Conservation (phyloP, 805 yeast species). For the Clavispora phyllophila region DNA sequence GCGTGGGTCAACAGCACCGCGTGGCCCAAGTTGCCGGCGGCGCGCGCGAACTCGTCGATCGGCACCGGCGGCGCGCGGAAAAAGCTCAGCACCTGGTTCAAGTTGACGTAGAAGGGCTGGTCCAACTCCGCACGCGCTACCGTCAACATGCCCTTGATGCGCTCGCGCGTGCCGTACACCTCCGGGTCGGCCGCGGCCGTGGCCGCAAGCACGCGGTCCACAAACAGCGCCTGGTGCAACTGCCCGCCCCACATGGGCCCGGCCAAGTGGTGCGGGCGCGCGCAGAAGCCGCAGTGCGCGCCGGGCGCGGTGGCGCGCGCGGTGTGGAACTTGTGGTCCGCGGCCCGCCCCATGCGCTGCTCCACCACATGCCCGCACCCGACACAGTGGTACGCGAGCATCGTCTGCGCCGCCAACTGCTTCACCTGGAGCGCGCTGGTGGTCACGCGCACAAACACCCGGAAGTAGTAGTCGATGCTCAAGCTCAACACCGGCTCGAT, state of each 20-base stretch:
- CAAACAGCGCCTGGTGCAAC: constrained; percentile 65
- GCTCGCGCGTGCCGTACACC: constrained; percentile 69
- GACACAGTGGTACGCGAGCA: constrained; percentile 75
- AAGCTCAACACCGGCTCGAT: constrained; percentile 84
- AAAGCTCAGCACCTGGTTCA: constrained; percentile 69
- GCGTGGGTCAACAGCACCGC: constrained; percentile 87
- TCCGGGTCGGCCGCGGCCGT: constrained; percentile 46
- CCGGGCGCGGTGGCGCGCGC: constrained; percentile 51
- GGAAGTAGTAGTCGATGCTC: constrained; percentile 88
- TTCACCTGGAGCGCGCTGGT: constrained; percentile 81
- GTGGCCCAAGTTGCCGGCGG: constrained; percentile 79
- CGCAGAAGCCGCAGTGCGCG: constrained; percentile 65
- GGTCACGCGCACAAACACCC: constrained; percentile 75
- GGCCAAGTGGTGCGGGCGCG: constrained; percentile 64
- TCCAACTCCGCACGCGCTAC: constrained; percentile 69
- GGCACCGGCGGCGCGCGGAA: constrained; percentile 84
- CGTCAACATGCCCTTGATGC: constrained; percentile 91
- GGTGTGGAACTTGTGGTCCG: constrained; percentile 50
- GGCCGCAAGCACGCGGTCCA: constrained; percentile 56
- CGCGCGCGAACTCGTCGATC: constrained; percentile 64
- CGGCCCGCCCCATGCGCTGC: constrained; percentile 71
- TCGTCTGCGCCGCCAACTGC: constrained; percentile 67
- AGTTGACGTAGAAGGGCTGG: constrained; percentile 75
- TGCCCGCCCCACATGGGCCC: constrained; percentile 97
- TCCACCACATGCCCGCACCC: constrained; percentile 74